Evolutionary conservation across 2,329 filamentous ascomycete species (phyloP).

Genomic region (Arthroderma uncinatum): DNA sequence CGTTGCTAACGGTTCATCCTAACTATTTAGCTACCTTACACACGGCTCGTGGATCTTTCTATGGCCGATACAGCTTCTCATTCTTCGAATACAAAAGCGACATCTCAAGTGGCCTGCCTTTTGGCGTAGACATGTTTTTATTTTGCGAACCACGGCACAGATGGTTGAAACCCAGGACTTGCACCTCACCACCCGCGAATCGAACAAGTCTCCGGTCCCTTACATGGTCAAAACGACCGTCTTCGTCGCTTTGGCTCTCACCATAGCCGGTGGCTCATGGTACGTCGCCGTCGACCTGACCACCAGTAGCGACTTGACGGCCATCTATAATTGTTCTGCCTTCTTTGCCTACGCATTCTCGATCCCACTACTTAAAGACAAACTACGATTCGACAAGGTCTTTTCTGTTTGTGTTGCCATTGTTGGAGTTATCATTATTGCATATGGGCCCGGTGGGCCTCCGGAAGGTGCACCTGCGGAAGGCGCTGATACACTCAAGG

Average conservation of each 20-base stretch:
- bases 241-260: constrained; percentile 73
- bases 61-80: constrained; percentile 72
- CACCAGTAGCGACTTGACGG: constrained; percentile 83
- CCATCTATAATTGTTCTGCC: constrained; percentile 97
- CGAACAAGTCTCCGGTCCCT: constrained; percentile 42
- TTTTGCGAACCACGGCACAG: constrained; percentile 56
- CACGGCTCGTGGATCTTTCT: constrained; percentile 87
- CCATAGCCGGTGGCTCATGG: constrained; percentile 85
- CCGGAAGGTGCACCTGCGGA: constrained; percentile 34
- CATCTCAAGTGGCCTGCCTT: constrained; percentile 71
- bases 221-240: constrained; percentile 74
- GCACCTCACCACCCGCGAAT: constrained; percentile 42
- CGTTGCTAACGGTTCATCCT: constrained; percentile 1
- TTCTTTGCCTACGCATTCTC: constrained; percentile 98
- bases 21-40: constrained; percentile 57
- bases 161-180: constrained; percentile 79
- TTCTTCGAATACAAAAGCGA: constrained; percentile 69
- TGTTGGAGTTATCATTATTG: constrained; percentile 81
- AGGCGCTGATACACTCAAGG: constrained; percentile 35
- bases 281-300: constrained; percentile 92
- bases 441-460: constrained; percentile 67
- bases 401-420: constrained; percentile 80
- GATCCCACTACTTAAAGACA: constrained; percentile 78
- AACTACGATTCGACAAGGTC: constrained; percentile 71
- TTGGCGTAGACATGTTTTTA: constrained; percentile 61